Conservation (phyloP, 257 asterid genomes). For the Prunella vulgaris region DNA sequence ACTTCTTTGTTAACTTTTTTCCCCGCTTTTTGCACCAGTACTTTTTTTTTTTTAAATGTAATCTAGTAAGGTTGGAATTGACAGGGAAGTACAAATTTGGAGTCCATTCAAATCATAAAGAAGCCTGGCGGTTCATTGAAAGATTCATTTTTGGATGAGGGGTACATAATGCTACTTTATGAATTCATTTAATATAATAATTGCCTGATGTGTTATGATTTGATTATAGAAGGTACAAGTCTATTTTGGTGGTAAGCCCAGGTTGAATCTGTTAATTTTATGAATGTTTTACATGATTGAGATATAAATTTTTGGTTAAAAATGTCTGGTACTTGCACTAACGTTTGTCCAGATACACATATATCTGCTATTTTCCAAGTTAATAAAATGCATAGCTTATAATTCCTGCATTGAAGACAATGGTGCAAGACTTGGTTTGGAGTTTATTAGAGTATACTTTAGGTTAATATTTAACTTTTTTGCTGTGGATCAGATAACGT, state of each 20-base stretch:
- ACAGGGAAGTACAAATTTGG: constrained; percentile 94
- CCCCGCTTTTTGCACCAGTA: background rate
- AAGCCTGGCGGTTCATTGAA: constrained; percentile 86
- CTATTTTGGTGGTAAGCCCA: background rate
- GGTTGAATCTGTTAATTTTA: background rate
- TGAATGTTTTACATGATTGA: background rate
- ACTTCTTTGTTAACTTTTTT: background rate
- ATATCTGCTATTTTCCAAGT: background rate
- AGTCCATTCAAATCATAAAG: constrained; percentile 86
- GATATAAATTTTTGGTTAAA: background rate
- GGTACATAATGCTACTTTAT: constrained; percentile 36
- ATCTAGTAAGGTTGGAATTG: constrained; percentile 22
- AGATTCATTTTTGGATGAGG: constrained; percentile 90
- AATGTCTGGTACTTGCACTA: background rate
- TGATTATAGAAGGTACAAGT: background rate
- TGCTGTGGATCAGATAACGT: background rate
- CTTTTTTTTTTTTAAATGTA: background rate
- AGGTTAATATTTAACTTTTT: background rate
- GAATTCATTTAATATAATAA: background rate
- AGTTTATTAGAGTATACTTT: background rate
- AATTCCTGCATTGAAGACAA: background rate
- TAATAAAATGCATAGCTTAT: background rate
- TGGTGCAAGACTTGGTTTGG: background rate
- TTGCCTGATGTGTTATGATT: background rate
- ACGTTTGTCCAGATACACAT: background rate